These are phyloP conservation scores for Adansonia grandidieri DNA, from an alignment of 441 rosid species.

Conservation along the genomic window DNA sequence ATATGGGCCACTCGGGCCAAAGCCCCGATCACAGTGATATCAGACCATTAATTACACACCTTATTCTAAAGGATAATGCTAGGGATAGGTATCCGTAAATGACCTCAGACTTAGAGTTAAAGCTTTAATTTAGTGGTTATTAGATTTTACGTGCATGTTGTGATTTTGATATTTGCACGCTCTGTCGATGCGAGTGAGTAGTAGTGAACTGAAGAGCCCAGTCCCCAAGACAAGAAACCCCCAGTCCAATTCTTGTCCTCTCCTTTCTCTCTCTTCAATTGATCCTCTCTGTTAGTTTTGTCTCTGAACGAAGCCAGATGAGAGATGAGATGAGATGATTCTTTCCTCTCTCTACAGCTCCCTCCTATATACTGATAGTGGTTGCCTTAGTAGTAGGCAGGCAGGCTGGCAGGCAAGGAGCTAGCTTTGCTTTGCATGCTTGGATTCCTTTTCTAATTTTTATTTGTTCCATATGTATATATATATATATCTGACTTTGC, in stretches of 20 bases:
- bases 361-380: not conserved
- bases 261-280: not conserved
- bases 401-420: not conserved
- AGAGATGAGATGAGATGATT: not conserved
- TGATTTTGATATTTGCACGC: slow-evolving; percentile 11
- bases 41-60: too few species aligned
- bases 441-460: not conserved
- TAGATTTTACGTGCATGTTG: not conserved
- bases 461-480: too few species aligned
- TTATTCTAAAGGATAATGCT: too few species aligned
- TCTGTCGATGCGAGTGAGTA: slow-evolving; percentile 13
- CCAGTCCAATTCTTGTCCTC: not conserved
- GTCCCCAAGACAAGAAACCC: slow-evolving; percentile 22
- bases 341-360: not conserved
- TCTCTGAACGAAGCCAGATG: slow-evolving; percentile 1
- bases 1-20: too few species aligned
- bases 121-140: too few species aligned
- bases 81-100: too few species aligned
- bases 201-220: not conserved
- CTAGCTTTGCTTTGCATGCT: not conserved
- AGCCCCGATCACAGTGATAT: too few species aligned
- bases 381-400: not conserved
- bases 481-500: not conserved
- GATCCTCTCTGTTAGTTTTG: not conserved
- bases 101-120: too few species aligned